These are phyloP conservation scores for Fusarium acutatum DNA, from an alignment of 2,329 filamentous ascomycete species.

Conservation along the genomic window DNA sequence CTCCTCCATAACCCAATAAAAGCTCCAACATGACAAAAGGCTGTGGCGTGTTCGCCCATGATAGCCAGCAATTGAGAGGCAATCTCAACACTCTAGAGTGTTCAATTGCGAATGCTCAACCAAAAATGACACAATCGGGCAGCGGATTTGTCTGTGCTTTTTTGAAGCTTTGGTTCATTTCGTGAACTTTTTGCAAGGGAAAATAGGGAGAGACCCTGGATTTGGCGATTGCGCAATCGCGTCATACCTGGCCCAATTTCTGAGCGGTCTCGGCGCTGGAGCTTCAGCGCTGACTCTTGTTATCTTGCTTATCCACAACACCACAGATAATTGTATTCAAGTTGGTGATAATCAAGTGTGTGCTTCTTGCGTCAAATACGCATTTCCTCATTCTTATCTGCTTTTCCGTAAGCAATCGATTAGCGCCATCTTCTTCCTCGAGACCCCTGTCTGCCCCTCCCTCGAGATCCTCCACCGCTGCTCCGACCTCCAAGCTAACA, in stretches of 20 bases:
- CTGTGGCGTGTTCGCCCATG: background rate
- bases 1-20: background rate
- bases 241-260: conserved; percentile 26
- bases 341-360: background rate
- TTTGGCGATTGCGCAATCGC: conserved; percentile 27
- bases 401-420: background rate
- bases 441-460: conserved; percentile 11
- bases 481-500: conserved; percentile 1
- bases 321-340: background rate
- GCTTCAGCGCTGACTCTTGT: conserved; percentile 19
- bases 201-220: conserved; percentile 6
- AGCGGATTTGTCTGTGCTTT: background rate
- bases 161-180: background rate
- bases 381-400: rapidly evolving
- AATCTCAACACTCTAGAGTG: background rate
- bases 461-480: background rate
- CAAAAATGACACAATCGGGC: conserved; percentile 26
- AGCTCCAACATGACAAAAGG: background rate
- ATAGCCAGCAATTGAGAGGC: background rate
- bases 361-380: rapidly evolving
- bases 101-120: conserved; percentile 15
- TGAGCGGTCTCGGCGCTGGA: conserved; percentile 31
- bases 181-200: background rate
- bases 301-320: conserved; percentile 11
- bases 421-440: background rate